Evolutionary conservation across 2,329 filamentous ascomycete species (phyloP).

Genomic region (Paracoccidioides brasiliensis): DNA sequence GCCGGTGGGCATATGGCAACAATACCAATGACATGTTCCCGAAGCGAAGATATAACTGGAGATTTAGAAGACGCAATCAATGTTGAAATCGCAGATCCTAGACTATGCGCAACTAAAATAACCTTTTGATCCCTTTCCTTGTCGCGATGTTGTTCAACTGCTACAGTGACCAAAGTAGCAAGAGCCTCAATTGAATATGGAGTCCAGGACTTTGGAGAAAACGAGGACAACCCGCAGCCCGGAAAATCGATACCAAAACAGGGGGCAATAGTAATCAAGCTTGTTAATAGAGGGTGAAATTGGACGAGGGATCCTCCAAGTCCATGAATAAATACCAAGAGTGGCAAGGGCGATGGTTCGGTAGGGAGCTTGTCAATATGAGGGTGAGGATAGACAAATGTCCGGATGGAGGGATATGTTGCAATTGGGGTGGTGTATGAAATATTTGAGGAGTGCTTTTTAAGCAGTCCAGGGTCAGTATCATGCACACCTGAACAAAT

Average conservation of each 20-base stretch:
- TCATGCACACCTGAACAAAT: constrained; percentile 7
- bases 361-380: constrained; percentile 70
- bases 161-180: constrained; percentile 56
- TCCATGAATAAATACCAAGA: constrained; percentile 85
- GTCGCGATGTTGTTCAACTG: constrained; percentile 62
- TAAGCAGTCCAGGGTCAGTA: constrained; percentile 68
- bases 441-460: constrained; percentile 57
- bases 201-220: constrained; percentile 55
- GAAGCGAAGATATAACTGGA: constrained; percentile 40
- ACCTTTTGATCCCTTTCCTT: constrained; percentile 54
- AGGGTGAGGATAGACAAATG: constrained; percentile 71
- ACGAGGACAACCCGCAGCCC: constrained; percentile 72
- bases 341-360: constrained; percentile 58
- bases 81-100: constrained; percentile 70
- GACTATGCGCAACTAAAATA: constrained; percentile 74
- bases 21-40: constrained; percentile 56
- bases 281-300: constrained; percentile 68
- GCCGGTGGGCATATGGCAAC: constrained; percentile 71
- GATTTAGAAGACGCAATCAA: constrained; percentile 52
- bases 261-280: constrained; percentile 67
- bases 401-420: constrained; percentile 62
- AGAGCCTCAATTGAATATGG: constrained; percentile 71
- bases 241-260: constrained; percentile 84
- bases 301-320: constrained; percentile 86
- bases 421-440: constrained; percentile 58